These are phyloP conservation scores for Phytophthora agathidicida DNA, from an alignment of 352 stramenopile genomes.

Conservation along the genomic window DNA sequence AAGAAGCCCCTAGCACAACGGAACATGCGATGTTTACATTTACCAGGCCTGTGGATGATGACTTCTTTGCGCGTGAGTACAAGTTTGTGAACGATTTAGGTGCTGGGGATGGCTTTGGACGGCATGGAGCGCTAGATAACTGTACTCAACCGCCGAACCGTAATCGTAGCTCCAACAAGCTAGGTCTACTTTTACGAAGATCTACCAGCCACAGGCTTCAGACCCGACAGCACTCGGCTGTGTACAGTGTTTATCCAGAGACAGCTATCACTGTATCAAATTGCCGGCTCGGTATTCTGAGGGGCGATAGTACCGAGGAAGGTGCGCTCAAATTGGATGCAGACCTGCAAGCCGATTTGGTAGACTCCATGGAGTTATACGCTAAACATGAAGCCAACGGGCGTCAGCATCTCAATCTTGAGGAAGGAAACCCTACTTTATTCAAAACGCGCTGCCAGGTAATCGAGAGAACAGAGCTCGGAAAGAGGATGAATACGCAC, in stretches of 20 bases:
- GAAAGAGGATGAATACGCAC: constrained; percentile 6
- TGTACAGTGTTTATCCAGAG: constrained; percentile 23
- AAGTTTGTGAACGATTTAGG: constrained; percentile 4
- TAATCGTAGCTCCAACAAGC: constrained; percentile 3
- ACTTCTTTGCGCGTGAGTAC: constrained; percentile 14
- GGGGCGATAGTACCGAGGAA: neutral
- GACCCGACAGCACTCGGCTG: neutral
- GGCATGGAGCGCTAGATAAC: constrained; percentile 1
- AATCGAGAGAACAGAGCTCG: constrained; percentile 13
- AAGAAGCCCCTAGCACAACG: neutral
- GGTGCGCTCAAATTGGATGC: neutral
- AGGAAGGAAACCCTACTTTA: neutral
- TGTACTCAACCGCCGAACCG: neutral
- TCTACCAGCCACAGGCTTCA: constrained; percentile 1
- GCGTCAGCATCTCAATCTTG: neutral
- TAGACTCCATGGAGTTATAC: neutral
- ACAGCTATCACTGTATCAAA: constrained; percentile 49
- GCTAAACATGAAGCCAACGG: neutral
- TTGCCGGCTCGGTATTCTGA: constrained; percentile 39
- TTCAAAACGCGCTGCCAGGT: neutral
- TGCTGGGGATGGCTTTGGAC: constrained; percentile 17
- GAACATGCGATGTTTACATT: constrained; percentile 9
- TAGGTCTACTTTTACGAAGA: constrained; percentile 5
- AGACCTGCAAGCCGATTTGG: neutral
- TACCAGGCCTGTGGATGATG: constrained; percentile 10